Base-by-base conservation (phyloP, 192 early-diverging fungal species). In the Diversispora eburnea region DNA sequence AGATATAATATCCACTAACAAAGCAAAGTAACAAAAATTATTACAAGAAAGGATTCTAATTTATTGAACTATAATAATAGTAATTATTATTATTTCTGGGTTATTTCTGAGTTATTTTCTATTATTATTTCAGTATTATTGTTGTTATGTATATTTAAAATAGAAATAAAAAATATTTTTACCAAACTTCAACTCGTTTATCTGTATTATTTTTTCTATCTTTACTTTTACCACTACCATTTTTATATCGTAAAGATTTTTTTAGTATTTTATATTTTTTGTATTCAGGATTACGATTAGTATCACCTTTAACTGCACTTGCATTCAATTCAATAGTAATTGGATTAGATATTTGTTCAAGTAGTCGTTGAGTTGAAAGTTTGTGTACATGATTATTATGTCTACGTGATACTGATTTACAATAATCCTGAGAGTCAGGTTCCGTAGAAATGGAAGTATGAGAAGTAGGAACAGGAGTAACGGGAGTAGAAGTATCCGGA, bases 191-290 rank as follows among this genome's bases (percentile, higher is more conserved):
- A 15, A 63, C 61, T n/a, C 41, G 61, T 59, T 59, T 59, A 25
- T 63, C 61, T 43, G 43, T 17, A 7, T n/a, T n/a, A 54, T 54
- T 54, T 63, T 63, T 63, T 63, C 61, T 63, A 39, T 63, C 61
- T 43, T 63, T 63, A n/a, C 39, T n/a, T 46, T 63, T 61, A 39
- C 33, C 25, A 41, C 25, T 3, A 3, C 43, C 48, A 20, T 55
- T 57, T 12, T 48, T 62, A 22, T n/a, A 42, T 13, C 39, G 43
- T 43, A 61, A 62, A 1, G 56, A 17, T 41, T 73, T 73, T n/a
- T 73, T 73, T 20, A 45, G 62, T 12, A 73, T 3, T 73, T 73
- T 73, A 25, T 55, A 73, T 61, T 61, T 73, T 22, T 33, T 55
- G 49, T 62, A 73, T 51, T 73, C 58, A 0, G 59, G 71, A 47